A percentile compares a stretch with the other conserved stretches of the same genome.
phyloP scores from a whole-genome alignment of 768 basidiomycete genomes.

The Pseudohyphozyma bogoriensis region DNA sequence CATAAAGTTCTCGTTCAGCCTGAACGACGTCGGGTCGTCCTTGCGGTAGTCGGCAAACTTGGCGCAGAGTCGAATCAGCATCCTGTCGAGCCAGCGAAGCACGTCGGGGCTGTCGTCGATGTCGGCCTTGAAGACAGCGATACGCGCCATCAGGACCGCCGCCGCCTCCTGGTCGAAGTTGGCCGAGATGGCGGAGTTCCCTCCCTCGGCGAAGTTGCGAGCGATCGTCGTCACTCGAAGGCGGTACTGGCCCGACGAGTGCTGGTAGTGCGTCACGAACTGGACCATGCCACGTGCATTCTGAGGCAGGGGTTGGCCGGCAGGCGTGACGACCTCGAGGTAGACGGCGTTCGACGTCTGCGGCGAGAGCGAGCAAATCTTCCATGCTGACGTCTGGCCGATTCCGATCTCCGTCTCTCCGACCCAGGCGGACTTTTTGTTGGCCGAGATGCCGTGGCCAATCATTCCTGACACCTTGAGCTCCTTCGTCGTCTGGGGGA shows the following conservation, averaged over 20 bases:
- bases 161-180: conserved; percentile 98
- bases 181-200: conserved; percentile 81
- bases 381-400: conserved; percentile 97
- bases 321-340: conserved; percentile 96
- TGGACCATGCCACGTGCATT: conserved; percentile 84
- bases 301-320: conserved; percentile 79
- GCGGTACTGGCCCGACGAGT: conserved; percentile 86
- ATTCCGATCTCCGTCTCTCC: conserved; percentile 99
- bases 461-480: conserved; percentile 96
- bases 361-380: conserved; percentile 80
- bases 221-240: conserved; percentile 97
- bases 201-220: conserved; percentile 92
- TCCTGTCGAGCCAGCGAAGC: conserved; percentile 90
- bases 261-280: conserved; percentile 97
- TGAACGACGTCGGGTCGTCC: conserved; percentile 90
- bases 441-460: conserved; percentile 92
- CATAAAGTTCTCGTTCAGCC: conserved; percentile 87
- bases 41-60: conserved; percentile 99
- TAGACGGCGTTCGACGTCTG: conserved; percentile 83
- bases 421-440: conserved; percentile 90
- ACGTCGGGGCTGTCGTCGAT: conserved; percentile 97
- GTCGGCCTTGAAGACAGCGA: conserved; percentile 98
- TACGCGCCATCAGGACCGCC: conserved; percentile 94
- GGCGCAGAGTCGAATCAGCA: conserved; percentile 96
- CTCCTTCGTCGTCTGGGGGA: conserved; percentile 82